Evolutionary conservation across 495 filamentous ascomycete genomes (phyloP).

Genomic region (Xeromyces bisporus): DNA sequence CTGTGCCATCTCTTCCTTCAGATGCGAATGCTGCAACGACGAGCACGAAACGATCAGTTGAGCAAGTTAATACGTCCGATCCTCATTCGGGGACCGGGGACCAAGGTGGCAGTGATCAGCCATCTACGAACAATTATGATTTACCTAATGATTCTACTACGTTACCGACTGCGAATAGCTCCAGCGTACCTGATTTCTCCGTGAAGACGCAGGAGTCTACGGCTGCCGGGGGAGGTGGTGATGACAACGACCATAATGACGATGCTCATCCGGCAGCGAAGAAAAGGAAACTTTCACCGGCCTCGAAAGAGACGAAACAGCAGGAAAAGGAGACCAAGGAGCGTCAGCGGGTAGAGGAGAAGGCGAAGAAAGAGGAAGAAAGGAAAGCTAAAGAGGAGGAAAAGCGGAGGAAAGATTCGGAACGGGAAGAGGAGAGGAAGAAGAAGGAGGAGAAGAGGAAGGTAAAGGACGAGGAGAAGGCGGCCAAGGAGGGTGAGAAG

Average conservation of each 20-base stretch:
- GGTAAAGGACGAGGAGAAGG: constrained; percentile 32
- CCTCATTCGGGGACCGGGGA: too few relatives aligned
- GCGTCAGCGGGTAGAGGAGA: constrained; percentile 24
- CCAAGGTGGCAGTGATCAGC: too few relatives aligned
- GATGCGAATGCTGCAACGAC: too few relatives aligned
- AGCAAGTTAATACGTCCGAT: too few relatives aligned
- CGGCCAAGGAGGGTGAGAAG: constrained; percentile 38
- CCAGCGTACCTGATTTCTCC: too few relatives aligned
- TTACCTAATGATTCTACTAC: too few relatives aligned
- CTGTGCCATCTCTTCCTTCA: too few relatives aligned
- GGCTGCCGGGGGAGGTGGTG: too few relatives aligned
- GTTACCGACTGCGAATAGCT: too few relatives aligned
- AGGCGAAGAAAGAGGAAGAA: constrained; percentile 29
- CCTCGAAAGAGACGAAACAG: constrained; percentile 35
- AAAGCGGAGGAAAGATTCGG: constrained; percentile 26
- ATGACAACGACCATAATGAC: background rate
- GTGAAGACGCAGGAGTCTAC: too few relatives aligned
- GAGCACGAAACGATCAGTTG: too few relatives aligned
- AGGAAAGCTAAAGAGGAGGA: constrained; percentile 25
- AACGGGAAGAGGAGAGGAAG: constrained; percentile 23
- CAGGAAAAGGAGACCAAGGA: constrained; percentile 39
- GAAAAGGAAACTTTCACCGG: constrained; percentile 35
- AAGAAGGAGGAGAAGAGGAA: constrained; percentile 12
- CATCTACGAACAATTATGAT: too few relatives aligned
- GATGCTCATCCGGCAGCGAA: constrained; percentile 16